Evolutionary conservation across 2,329 filamentous ascomycete species (phyloP).

Genomic region (Juglanconis oblonga): DNA sequence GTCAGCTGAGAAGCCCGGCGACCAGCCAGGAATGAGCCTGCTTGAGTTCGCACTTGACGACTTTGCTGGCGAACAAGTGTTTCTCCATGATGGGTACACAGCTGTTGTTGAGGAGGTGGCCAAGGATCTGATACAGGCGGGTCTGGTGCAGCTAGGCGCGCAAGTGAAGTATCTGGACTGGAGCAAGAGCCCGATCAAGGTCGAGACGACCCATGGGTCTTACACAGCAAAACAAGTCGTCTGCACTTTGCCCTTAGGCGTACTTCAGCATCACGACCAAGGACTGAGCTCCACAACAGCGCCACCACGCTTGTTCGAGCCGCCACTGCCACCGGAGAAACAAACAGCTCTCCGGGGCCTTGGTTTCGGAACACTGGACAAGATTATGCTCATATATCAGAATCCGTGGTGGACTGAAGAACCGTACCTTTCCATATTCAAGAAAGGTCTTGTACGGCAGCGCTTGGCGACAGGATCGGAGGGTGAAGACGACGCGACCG

Average conservation of each 20-base stretch:
- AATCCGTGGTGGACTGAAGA: slow-evolving; percentile 9
- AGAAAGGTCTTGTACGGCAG: neutral
- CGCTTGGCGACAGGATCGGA: neutral
- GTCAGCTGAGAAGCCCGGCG: slow-evolving; percentile 2
- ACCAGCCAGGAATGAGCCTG: slow-evolving; percentile 4
- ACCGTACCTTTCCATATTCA: neutral
- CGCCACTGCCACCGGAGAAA: slow-evolving; percentile 1
- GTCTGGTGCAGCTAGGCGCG: neutral
- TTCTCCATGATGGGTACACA: slow-evolving; percentile 4
- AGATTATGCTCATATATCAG: slow-evolving; percentile 9
- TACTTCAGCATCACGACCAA: slow-evolving; percentile 2
- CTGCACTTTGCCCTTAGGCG: slow-evolving; percentile 7
- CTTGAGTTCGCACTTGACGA: slow-evolving; percentile 11
- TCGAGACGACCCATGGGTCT: slow-evolving; percentile 1
- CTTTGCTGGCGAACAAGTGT: slow-evolving; percentile 11
- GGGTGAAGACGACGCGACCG: neutral
- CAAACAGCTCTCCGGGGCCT: slow-evolving; percentile 2
- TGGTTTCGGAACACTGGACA: slow-evolving; percentile 9
- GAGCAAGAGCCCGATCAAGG: neutral
- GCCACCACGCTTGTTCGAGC: neutral
- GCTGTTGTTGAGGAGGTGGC: slow-evolving; percentile 10
- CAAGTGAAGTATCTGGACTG: slow-evolving; percentile 1
- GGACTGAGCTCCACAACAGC: neutral
- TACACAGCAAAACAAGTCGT: slow-evolving; percentile 6
- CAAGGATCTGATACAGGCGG: neutral